Base-by-base conservation (phyloP, 345 rosid genomes). In the Rhodomyrtus tomentosa region DNA sequence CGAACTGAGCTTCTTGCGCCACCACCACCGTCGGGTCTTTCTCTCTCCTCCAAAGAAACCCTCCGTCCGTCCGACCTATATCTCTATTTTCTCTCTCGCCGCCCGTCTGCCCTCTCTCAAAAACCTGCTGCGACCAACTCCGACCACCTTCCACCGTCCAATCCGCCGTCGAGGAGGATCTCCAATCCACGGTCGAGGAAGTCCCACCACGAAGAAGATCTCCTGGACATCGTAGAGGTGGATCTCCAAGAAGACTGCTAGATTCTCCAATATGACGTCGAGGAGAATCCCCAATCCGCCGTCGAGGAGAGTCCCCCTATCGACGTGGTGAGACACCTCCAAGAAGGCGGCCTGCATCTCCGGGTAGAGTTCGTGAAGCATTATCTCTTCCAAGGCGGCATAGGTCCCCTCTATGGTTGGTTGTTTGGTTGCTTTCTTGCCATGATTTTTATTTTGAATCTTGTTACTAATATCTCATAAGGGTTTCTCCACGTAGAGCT, bases 191-290 rank as follows among this genome's bases (percentile, higher is more conserved):
- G n/a, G n/a, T n/a, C n/a, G n/a, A n/a, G n/a, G n/a, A n/a, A n/a
- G n/a, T n/a, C n/a, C 99, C 98, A 9, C 91, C 50, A 49, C 50
- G 93, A 86, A 93, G 95, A 89, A 92, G 98, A 83, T 97, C 99
- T 5, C 99, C 98, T 84, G 83, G 85, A 52, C 88, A 73, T 83
- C 90, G 94, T 52, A 89, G 93, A 89, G 98, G 95, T 86, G 94
- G 90, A 89, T 95, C 98, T 81, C 99, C 98, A 32, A 91, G 98
- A 88, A 88, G 95, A 82, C 91, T 58, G 32, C 91, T 88, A 82
- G 98, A 93, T 87, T 95, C 99, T 90, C 98, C 99, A 48, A 55
- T 85, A 82, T 96, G 96, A 56, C 94, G 98, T 81, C 93, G 98
- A 55, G 87, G 87, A 45, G 95, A 87, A 40, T 94, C 99, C 85